phyloP scores from a whole-genome alignment of 345 rosid genomes.

The Punica granatum region DNA sequence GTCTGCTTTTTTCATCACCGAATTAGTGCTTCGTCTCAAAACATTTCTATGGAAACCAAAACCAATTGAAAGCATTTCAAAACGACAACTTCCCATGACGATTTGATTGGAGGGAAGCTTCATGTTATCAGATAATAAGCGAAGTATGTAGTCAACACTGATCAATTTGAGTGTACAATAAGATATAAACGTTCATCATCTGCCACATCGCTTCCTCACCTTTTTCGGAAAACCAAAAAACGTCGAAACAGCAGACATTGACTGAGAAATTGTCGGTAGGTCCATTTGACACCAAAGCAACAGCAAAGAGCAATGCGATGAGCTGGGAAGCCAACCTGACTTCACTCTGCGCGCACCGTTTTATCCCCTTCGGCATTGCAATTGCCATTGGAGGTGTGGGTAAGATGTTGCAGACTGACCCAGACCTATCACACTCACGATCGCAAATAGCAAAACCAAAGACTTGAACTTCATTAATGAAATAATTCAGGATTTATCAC shows the following conservation, averaged over 20 bases:
- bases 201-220: slow-evolving; percentile 18
- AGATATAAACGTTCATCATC: slow-evolving; percentile 29
- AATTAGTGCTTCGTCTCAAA: neutral
- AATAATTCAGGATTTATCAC: neutral
- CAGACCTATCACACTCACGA: neutral
- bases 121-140: slow-evolving; percentile 58
- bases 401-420: slow-evolving; percentile 39
- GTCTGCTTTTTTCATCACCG: slow-evolving; percentile 81
- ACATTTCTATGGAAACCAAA: neutral
- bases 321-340: slow-evolving; percentile 55
- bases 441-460: neutral
- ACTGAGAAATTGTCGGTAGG: slow-evolving; percentile 24
- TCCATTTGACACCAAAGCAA: slow-evolving; percentile 58
- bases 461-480: too few species aligned
- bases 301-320: slow-evolving; percentile 22
- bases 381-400: slow-evolving; percentile 25
- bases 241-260: too few species aligned
- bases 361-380: slow-evolving; percentile 30
- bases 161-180: slow-evolving; percentile 43
- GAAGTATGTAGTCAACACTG: slow-evolving; percentile 31
- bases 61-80: neutral
- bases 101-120: neutral
- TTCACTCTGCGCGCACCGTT: slow-evolving; percentile 40
- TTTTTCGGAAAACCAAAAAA: too few species aligned
- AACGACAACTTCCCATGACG: too few species aligned